Percentiles rank a stretch among this genome's conserved stretches.
These are phyloP conservation scores for Yamagishiella unicocca DNA, from an alignment of 139 green algal genomes.

Conservation along the genomic window DNA sequence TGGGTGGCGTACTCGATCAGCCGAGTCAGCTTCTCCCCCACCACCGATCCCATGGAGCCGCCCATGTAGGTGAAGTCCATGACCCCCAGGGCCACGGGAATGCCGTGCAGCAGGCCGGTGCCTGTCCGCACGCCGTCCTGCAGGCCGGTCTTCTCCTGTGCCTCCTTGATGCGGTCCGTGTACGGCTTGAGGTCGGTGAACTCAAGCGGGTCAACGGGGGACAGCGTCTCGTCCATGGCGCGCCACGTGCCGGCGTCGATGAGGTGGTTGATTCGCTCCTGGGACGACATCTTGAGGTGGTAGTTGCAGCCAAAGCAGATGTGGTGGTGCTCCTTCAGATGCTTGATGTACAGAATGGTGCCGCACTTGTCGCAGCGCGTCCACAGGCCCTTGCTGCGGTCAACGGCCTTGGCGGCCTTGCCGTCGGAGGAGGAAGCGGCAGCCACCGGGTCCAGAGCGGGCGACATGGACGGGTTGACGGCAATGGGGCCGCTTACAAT, in stretches of 20 bases:
- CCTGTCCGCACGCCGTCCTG: constrained; percentile 61
- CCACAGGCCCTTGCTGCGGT: constrained; percentile 83
- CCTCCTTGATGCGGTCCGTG: constrained; percentile 78
- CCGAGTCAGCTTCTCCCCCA: constrained; percentile 85
- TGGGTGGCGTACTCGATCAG: constrained; percentile 81
- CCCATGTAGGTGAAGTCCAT: constrained; percentile 88
- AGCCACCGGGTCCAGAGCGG: constrained; percentile 51
- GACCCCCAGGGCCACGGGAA: constrained; percentile 79
- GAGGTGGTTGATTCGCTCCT: constrained; percentile 80
- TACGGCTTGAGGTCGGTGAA: constrained; percentile 85
- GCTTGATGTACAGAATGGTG: constrained; percentile 89
- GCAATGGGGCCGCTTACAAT: constrained; percentile 53
- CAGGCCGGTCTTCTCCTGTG: constrained; percentile 77
- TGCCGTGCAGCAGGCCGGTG: constrained; percentile 81
- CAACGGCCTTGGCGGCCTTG: constrained; percentile 54
- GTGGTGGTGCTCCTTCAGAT: constrained; percentile 83
- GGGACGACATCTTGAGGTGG: constrained; percentile 80
- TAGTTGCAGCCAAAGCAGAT: constrained; percentile 87
- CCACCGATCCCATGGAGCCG: constrained; percentile 80
- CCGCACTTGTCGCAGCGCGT: constrained; percentile 86
- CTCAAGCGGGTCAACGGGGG: constrained; percentile 80
- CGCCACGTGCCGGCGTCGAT: constrained; percentile 83
- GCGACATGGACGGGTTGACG: constrained; percentile 35
- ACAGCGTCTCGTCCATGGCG: constrained; percentile 80
- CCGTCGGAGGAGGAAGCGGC: constrained; percentile 27